These are phyloP conservation scores for Luffa acutangula DNA, from an alignment of 306 rosid species.

Conservation along the genomic window DNA sequence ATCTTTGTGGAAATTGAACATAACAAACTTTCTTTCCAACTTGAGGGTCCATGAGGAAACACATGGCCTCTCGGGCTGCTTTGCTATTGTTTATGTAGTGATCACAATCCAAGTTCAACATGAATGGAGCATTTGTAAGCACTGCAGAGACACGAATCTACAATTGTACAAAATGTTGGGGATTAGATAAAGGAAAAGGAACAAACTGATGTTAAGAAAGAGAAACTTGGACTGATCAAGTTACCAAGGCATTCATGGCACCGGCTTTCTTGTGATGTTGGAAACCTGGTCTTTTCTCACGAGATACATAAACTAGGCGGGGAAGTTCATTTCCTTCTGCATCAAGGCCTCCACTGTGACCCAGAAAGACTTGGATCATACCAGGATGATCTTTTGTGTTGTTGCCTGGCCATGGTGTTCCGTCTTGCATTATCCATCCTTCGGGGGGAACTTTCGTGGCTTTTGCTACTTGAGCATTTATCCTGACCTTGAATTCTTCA, in stretches of 20 bases:
- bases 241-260: conserved; percentile 93
- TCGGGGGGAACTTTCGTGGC: conserved; percentile 76
- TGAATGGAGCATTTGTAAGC: conserved; percentile 84
- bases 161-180: not conserved
- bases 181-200: not conserved
- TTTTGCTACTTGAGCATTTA: conserved; percentile 89
- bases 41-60: conserved; percentile 92
- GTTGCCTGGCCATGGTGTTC: conserved; percentile 99
- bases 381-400: conserved; percentile 95
- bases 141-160: conserved; percentile 93
- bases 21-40: conserved; percentile 69
- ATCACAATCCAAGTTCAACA: conserved; percentile 92
- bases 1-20: conserved; percentile 90
- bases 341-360: conserved; percentile 87
- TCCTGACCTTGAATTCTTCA: conserved; percentile 85
- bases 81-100: conserved; percentile 88
- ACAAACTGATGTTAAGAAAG: not conserved
- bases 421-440: conserved; percentile 99
- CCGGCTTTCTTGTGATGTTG: conserved; percentile 96
- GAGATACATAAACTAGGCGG: conserved; percentile 84
- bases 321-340: conserved; percentile 87
- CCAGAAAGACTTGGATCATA: conserved; percentile 94
- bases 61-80: conserved; percentile 81
- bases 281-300: conserved; percentile 94
- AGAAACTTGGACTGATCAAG: conserved; percentile 10